These are phyloP conservation scores for Sporobolomyces pararoseus DNA, from an alignment of 768 basidiomycete genomes.

Conservation along the genomic window DNA sequence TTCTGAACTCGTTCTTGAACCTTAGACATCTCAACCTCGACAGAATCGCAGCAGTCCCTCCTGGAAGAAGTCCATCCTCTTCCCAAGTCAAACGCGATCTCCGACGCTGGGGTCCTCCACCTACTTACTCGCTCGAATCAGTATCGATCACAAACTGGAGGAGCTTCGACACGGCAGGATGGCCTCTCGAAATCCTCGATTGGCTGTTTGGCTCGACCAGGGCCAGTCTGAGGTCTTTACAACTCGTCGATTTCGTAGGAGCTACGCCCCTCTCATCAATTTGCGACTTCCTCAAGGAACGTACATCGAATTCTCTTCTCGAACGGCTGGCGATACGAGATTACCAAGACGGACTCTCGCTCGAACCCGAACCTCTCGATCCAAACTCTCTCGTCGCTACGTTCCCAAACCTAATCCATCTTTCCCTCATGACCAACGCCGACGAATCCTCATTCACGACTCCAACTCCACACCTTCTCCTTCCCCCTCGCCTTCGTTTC, in stretches of 20 bases:
- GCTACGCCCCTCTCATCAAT: neutral
- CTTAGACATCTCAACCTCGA: slow-evolving; percentile 10
- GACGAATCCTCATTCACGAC: neutral
- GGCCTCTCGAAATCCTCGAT: neutral
- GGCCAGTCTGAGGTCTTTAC: neutral
- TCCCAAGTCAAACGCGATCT: neutral
- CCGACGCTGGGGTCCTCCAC: neutral
- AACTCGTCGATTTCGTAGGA: neutral
- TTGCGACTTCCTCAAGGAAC: neutral
- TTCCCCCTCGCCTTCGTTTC: neutral
- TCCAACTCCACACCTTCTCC: neutral
- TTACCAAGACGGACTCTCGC: neutral
- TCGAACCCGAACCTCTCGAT: neutral
- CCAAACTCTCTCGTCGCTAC: slow-evolving; percentile 2
- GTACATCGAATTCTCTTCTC: neutral
- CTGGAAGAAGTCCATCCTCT: neutral
- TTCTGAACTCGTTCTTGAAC: neutral
- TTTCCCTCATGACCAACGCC: slow-evolving; percentile 18
- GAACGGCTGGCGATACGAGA: slow-evolving; percentile 4
- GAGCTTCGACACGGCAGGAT: neutral
- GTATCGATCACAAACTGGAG: neutral
- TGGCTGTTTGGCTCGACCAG: slow-evolving; percentile 14
- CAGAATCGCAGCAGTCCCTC: neutral
- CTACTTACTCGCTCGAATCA: neutral
- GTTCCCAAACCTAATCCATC: slow-evolving; percentile 5